These are phyloP conservation scores for Chaetomium olivaceum DNA, from an alignment of 2,329 filamentous ascomycete species.

Conservation along the genomic window DNA sequence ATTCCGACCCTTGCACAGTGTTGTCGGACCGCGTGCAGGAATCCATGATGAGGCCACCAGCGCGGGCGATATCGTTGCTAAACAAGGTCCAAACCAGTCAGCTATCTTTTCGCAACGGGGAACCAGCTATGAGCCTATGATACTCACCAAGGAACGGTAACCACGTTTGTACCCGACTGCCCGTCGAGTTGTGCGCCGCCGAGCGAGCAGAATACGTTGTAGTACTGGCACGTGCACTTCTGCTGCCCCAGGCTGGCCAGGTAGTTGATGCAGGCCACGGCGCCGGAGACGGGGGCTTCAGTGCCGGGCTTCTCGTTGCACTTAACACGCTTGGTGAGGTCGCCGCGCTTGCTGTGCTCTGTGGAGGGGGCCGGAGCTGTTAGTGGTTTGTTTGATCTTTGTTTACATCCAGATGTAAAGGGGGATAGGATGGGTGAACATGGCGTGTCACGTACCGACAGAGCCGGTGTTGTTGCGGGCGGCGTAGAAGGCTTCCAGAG, in stretches of 20 bases:
- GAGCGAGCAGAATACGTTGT: neutral
- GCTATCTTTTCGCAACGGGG: neutral
- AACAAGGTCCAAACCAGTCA: neutral
- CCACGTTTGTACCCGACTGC: neutral
- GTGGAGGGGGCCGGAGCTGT: neutral
- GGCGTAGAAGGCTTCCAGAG: neutral
- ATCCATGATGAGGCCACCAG: neutral
- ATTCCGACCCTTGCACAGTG: neutral
- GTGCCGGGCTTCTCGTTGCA: neutral
- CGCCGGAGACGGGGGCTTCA: neutral
- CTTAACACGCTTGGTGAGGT: neutral
- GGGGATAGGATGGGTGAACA: neutral
- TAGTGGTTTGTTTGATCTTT: neutral
- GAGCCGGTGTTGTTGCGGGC: neutral
- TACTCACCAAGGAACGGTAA: neutral
- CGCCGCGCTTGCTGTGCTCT: neutral
- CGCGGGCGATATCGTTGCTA: slow-evolving; percentile 4
- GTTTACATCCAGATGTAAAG: neutral
- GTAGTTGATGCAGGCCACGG: neutral
- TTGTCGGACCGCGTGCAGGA: neutral
- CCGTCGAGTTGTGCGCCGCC: neutral
- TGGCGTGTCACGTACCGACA: neutral
- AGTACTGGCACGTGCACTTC: neutral
- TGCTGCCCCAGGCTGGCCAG: neutral
- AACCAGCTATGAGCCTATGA: neutral